These are phyloP conservation scores for Trametes punicea DNA, from an alignment of 768 basidiomycete species.

Conservation along the genomic window DNA sequence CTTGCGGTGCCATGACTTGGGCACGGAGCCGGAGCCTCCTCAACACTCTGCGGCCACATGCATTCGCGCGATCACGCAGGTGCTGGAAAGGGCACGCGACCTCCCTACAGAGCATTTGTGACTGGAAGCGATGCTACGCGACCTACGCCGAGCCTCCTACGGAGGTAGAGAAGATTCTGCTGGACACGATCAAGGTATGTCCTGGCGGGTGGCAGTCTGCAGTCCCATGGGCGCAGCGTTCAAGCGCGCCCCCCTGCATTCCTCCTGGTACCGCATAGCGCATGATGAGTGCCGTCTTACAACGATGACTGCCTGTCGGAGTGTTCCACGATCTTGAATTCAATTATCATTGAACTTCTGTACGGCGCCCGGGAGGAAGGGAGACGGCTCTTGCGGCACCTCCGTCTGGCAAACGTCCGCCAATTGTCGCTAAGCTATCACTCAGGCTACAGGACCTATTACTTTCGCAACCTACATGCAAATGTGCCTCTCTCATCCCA, in stretches of 20 bases:
- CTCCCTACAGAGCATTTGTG: neutral
- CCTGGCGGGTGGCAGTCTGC: neutral
- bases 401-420: too few relatives aligned
- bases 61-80: neutral
- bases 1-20: slow-evolving; percentile 8
- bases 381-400: too few relatives aligned
- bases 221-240: too few relatives aligned
- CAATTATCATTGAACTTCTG: too few relatives aligned
- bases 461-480: slow-evolving; percentile 90
- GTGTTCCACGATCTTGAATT: too few relatives aligned
- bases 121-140: neutral
- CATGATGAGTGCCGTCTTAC: too few relatives aligned
- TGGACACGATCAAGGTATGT: slow-evolving; percentile 69
- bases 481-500: slow-evolving; percentile 85
- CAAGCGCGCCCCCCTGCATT: neutral
- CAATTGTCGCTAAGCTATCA: neutral
- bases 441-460: slow-evolving; percentile 83
- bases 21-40: slow-evolving; percentile 6
- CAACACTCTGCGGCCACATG: neutral
- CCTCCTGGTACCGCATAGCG: neutral
- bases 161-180: slow-evolving; percentile 60
- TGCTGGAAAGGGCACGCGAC: neutral
- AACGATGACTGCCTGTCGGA: too few relatives aligned
- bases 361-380: too few relatives aligned
- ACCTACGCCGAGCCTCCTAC: neutral